Evolutionary conservation across 2,329 filamentous ascomycete species (phyloP), one percentile per base, ranked within the genome.

Genomic region (Chrysoporthe deuterocubensis): DNA sequence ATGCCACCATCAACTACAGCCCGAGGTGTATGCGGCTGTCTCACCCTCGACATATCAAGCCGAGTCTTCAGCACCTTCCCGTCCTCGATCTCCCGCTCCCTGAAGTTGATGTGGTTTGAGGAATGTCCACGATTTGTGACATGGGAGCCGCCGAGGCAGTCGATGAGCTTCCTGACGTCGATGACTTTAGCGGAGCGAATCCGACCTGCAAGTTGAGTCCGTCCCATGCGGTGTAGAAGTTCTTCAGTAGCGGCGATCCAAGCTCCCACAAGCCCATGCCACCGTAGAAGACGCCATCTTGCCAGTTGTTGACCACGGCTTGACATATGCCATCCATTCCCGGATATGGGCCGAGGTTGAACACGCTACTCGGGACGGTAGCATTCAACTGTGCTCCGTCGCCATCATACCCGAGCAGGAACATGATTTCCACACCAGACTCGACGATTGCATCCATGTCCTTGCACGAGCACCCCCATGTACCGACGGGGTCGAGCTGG

Each of bases 191-290:
- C 7, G 65, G 5, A 26, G 69, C 69, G 14, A 70, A 76, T 5
- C 75, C 76, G 26, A 78, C 66, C 60, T 73, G 65, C 58, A 73
- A 57, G 46, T 73, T 73, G 37, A 72, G 60, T 4, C 76, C 76
- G 62, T 78, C 72, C 75, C 76, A 78, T 3, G 74, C 73, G 9
- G 76, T 78, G 62, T 78, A 77, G 64, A 77, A 77, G 2, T 71
- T 64, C 72, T 78, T 78, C 60, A 78, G 66, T 3, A 78, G 69
- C 4, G 76, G 76, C 2, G 75, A 75, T 2, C 77, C 77, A 6
- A 78, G 54, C 5, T 76, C 66, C 75, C 76, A 78, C 3, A 74
- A 57, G 1, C 69, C 64, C 1, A 69, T 50, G 42, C 63, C 63
- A 7, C 46, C 4, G 32, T 59, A 58, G 14, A 59, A 65, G 13